Percentiles rank a stretch among this genome's conserved stretches.
Evolutionary conservation across 2,329 filamentous ascomycete genomes (phyloP).

Genomic region (Dothideomycetidae sp.): DNA sequence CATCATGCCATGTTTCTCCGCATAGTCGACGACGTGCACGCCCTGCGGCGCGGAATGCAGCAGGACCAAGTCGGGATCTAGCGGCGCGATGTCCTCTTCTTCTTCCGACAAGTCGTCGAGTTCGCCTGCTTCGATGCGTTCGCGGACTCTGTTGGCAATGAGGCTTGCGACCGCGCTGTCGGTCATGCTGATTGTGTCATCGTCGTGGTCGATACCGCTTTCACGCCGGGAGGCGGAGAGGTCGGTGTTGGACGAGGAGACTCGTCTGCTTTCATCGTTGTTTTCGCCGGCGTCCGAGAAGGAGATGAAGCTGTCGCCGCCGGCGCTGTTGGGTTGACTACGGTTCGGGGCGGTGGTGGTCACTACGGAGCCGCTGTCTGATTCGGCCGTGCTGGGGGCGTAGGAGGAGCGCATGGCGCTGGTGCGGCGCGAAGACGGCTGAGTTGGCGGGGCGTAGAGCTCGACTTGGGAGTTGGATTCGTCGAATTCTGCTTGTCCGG

Average conservation of each 20-base stretch:
- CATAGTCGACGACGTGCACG: slow-evolving; percentile 13
- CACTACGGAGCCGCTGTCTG: slow-evolving; percentile 7
- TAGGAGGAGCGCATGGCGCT: slow-evolving; percentile 2
- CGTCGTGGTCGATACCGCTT: background rate
- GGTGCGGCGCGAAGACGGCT: background rate
- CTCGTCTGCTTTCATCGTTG: background rate
- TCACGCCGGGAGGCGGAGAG: background rate
- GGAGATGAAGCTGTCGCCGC: slow-evolving; percentile 13
- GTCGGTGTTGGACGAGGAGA: background rate
- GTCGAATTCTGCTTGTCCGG: slow-evolving; percentile 29
- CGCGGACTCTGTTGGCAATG: slow-evolving; percentile 4
- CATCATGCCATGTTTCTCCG: slow-evolving; percentile 2
- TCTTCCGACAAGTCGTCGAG: slow-evolving; percentile 5
- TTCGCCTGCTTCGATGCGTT: slow-evolving; percentile 6
- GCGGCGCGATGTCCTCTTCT: slow-evolving; percentile 18
- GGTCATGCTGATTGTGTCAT: background rate
- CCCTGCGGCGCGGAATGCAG: slow-evolving; percentile 12
- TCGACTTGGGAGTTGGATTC: slow-evolving; percentile 1
- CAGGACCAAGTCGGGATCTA: slow-evolving; percentile 7
- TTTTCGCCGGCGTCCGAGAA: slow-evolving; percentile 6
- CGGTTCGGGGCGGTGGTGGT: slow-evolving; percentile 7
- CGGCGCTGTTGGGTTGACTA: slow-evolving; percentile 17
- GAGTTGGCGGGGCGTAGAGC: slow-evolving; percentile 9
- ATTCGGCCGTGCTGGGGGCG: slow-evolving; percentile 7
- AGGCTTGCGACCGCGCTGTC: slow-evolving; percentile 5